These are phyloP conservation scores for Fusarium compactum DNA, from an alignment of 2,329 filamentous ascomycete genomes.

Conservation along the genomic window DNA sequence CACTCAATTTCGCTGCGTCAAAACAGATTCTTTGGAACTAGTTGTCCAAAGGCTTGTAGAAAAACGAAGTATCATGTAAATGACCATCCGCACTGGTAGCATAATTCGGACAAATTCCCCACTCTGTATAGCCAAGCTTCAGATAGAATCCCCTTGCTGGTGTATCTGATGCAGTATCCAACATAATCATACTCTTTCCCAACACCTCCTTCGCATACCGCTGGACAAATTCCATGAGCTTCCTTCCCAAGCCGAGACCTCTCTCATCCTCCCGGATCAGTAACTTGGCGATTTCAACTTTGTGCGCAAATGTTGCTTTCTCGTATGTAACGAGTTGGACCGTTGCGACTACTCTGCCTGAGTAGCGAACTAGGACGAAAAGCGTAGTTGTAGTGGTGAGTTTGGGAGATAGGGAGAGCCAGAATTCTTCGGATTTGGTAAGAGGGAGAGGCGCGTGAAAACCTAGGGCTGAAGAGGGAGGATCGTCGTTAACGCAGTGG, in stretches of 20 bases:
- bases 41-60: too few species aligned
- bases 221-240: conserved; percentile 3
- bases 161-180: not conserved
- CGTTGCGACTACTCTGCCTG: not conserved
- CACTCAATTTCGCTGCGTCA: too few species aligned
- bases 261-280: not conserved
- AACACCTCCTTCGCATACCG: not conserved
- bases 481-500: conserved; percentile 3
- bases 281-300: conserved; percentile 1
- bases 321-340: not conserved
- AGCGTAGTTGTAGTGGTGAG: not conserved
- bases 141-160: not conserved
- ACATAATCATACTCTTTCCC: conserved; percentile 4
- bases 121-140: conserved; percentile 1
- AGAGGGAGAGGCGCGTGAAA: not conserved
- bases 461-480: conserved; percentile 2
- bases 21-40: too few species aligned
- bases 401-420: not conserved
- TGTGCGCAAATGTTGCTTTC: not conserved
- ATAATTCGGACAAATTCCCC: conserved; percentile 8
- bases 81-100: not conserved
- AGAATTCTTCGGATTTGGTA: not conserved
- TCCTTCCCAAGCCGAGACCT: not conserved
- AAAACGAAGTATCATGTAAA: not conserved
- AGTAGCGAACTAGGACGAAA: not conserved